These are phyloP conservation scores for Xylaria longipes DNA, from an alignment of 495 filamentous ascomycete species.

Conservation along the genomic window DNA sequence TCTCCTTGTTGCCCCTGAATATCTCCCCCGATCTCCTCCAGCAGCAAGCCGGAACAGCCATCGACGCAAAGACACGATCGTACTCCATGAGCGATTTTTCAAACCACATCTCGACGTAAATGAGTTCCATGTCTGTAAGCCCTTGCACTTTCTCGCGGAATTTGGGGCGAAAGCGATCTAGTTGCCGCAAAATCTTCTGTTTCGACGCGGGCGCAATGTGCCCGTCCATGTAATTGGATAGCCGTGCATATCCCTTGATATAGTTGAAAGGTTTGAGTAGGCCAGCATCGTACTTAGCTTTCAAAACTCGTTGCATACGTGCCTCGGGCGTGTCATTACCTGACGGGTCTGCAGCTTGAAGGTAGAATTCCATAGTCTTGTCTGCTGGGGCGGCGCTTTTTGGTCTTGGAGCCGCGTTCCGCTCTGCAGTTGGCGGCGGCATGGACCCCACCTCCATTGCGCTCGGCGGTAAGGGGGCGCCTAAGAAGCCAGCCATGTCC, in stretches of 20 bases:
- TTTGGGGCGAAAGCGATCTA: slow-evolving; percentile 92
- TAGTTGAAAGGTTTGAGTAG: slow-evolving; percentile 97
- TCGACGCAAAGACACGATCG: slow-evolving; percentile 96
- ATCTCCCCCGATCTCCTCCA: slow-evolving; percentile 98
- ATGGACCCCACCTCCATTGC: slow-evolving; percentile 47
- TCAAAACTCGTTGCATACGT: slow-evolving; percentile 92
- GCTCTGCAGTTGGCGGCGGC: slow-evolving; percentile 55
- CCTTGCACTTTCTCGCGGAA: slow-evolving; percentile 94
- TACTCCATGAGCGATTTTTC: slow-evolving; percentile 94
- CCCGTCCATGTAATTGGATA: slow-evolving; percentile 88
- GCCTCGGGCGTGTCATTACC: slow-evolving; percentile 92
- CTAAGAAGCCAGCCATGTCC: slow-evolving; percentile 42
- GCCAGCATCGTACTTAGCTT: slow-evolving; percentile 94
- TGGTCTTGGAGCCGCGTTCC: slow-evolving; percentile 65
- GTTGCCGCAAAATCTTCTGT: slow-evolving; percentile 85
- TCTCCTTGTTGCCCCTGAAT: slow-evolving; percentile 96
- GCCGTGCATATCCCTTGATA: slow-evolving; percentile 88
- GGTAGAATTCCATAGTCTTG: slow-evolving; percentile 92
- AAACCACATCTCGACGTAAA: slow-evolving; percentile 98
- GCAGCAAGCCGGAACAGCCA: slow-evolving; percentile 97
- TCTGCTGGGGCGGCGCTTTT: slow-evolving; percentile 68
- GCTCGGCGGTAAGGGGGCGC: slow-evolving; percentile 49
- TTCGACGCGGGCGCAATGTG: slow-evolving; percentile 80
- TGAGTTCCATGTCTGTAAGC: slow-evolving; percentile 89
- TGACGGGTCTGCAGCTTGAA: slow-evolving; percentile 93